These are phyloP conservation scores for Coprinopsis strossmayeri DNA, from an alignment of 768 basidiomycete species.

Conservation along the genomic window DNA sequence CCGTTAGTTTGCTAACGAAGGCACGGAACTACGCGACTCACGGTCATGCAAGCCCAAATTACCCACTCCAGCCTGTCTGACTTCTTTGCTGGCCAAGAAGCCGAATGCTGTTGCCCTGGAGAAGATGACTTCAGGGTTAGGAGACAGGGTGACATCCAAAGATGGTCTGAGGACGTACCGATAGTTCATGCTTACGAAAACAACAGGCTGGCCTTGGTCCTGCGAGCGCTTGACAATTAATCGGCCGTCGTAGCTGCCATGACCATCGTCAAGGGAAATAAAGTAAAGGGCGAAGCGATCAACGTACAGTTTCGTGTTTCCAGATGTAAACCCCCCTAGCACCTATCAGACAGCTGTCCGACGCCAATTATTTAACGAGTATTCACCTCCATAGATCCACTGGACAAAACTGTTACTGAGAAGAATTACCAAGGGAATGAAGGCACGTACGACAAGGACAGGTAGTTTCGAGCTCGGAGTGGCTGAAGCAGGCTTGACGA, in stretches of 20 bases:
- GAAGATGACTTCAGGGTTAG: neutral
- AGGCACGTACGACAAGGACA: constrained; percentile 38
- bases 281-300: too few relatives aligned
- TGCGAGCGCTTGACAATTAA: constrained; percentile 38
- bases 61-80: constrained; percentile 19
- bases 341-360: too few relatives aligned
- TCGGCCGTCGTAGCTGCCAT: constrained; percentile 28
- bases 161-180: constrained; percentile 18
- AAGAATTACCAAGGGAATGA: too few relatives aligned
- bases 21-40: constrained; percentile 11
- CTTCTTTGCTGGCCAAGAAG: constrained; percentile 26
- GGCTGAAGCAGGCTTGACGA: constrained; percentile 33
- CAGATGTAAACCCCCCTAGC: constrained; percentile 23
- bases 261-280: too few relatives aligned
- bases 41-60: constrained; percentile 27
- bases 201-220: constrained; percentile 35
- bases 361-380: too few relatives aligned
- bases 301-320: constrained; percentile 18
- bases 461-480: constrained; percentile 34
- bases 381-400: constrained; percentile 42
- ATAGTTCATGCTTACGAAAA: constrained; percentile 52
- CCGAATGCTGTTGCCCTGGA: constrained; percentile 22
- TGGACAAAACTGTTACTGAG: too few relatives aligned
- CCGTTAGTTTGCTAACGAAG: neutral
- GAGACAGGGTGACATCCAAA: neutral